Conservation (phyloP, 148 eudicot genomes). For the Rhododendron kiyosumense region DNA sequence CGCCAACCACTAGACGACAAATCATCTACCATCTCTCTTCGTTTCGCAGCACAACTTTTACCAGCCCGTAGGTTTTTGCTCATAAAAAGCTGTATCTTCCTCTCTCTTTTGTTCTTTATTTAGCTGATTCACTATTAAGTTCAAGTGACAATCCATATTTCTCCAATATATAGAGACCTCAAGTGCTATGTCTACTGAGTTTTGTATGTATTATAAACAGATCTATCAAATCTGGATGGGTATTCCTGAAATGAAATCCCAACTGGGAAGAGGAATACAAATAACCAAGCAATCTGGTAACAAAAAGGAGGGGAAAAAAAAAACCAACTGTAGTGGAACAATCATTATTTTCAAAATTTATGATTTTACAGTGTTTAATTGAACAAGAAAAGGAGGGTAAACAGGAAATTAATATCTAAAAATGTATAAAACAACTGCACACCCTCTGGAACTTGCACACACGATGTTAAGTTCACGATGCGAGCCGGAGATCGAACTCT, state of each 20-base stretch:
- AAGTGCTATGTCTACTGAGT: no score
- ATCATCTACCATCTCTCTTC: background rate
- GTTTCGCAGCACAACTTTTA: background rate
- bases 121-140: no score
- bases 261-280: background rate
- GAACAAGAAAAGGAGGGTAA: background rate
- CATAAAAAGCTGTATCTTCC: no score
- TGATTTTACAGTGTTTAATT: constrained; percentile 12
- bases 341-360: background rate
- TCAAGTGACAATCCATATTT: no score
- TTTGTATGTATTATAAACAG: no score
- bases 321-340: background rate
- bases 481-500: background rate
- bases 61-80: no score
- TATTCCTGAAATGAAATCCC: background rate
- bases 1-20: background rate
- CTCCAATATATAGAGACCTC: no score
- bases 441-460: background rate
- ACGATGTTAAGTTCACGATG: background rate
- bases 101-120: no score
- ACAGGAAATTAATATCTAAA: background rate
- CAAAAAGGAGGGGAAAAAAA: background rate
- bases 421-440: background rate
- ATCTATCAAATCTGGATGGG: background rate
- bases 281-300: background rate